Evolutionary conservation across 306 rosid species (phyloP).

Genomic region (Lithocarpus polystachyus): DNA sequence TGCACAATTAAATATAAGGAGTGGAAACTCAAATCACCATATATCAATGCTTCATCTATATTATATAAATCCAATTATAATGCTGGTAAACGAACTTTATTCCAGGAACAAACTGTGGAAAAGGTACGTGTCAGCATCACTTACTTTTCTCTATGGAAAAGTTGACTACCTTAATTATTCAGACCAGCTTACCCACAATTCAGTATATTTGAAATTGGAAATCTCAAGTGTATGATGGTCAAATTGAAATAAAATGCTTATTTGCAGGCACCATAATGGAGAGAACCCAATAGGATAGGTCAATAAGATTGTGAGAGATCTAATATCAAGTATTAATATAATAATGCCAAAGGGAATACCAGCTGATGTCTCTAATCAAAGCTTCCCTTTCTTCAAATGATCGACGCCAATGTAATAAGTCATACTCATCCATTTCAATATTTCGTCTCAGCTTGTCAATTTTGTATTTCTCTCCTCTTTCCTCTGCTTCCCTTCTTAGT

Average conservation of each 20-base stretch:
- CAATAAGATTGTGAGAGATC: not conserved
- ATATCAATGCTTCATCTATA: not conserved
- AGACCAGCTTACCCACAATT: not conserved
- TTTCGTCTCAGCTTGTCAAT: slow-evolving; percentile 67
- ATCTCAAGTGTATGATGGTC: not conserved
- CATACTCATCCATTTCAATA: slow-evolving; percentile 94
- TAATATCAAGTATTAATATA: not conserved
- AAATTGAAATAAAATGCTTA: not conserved
- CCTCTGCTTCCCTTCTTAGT: slow-evolving; percentile 57
- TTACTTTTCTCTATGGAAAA: not conserved
- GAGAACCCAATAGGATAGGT: not conserved
- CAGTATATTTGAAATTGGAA: not conserved
- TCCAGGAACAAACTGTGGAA: not conserved
- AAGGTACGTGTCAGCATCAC: not conserved
- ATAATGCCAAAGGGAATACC: slow-evolving; percentile 38
- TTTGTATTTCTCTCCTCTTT: slow-evolving; percentile 77
- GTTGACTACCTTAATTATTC: not conserved
- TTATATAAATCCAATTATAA: not conserved
- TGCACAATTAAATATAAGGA: not conserved
- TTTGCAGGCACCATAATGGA: not conserved
- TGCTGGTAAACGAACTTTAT: not conserved
- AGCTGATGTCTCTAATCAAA: slow-evolving; percentile 84
- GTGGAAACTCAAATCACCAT: not conserved
- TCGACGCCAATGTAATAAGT: slow-evolving; percentile 84
- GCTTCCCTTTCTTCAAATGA: slow-evolving; percentile 94